These are phyloP conservation scores for Xylariaceae sp. DNA, from an alignment of 2,329 filamentous ascomycete species.

Conservation along the genomic window DNA sequence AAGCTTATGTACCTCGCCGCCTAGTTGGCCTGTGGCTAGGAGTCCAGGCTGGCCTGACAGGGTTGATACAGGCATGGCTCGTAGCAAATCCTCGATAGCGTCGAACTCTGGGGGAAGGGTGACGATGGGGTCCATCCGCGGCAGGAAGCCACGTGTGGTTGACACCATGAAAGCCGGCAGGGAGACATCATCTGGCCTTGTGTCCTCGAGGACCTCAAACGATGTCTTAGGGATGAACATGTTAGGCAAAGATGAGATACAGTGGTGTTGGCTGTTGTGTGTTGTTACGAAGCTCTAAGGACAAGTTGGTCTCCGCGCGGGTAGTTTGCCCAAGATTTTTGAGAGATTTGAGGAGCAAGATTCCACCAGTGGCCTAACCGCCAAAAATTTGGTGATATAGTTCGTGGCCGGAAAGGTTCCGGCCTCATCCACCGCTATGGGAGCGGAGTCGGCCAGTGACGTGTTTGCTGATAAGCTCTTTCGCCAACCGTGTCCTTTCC, in stretches of 20 bases:
- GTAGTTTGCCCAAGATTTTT: conserved; percentile 1
- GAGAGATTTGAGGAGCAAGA: conserved; percentile 4
- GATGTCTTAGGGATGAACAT: conserved; percentile 41
- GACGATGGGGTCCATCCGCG: conserved; percentile 67
- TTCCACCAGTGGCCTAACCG: conserved; percentile 20
- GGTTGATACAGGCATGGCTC: conserved; percentile 70
- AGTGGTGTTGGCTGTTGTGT: not conserved
- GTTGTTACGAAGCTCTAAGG: not conserved
- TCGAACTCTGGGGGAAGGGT: conserved; percentile 77
- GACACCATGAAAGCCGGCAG: conserved; percentile 82
- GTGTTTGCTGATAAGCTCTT: conserved; percentile 5
- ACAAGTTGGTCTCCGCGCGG: not conserved
- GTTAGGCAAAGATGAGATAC: conserved; percentile 6
- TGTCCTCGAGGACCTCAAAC: conserved; percentile 70
- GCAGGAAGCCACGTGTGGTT: conserved; percentile 76
- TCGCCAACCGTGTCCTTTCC: conserved; percentile 6
- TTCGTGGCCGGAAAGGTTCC: conserved; percentile 46
- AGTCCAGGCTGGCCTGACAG: conserved; percentile 77
- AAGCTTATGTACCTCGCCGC: conserved; percentile 76
- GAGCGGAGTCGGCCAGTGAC: conserved; percentile 29
- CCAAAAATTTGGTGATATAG: conserved; percentile 38
- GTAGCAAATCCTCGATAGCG: conserved; percentile 63
- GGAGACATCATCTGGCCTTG: conserved; percentile 65
- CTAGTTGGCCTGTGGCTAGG: conserved; percentile 75
- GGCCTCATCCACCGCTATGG: conserved; percentile 35